Evolutionary conservation across 2,329 filamentous ascomycete species (phyloP).

Genomic region (Xylariales sp.): DNA sequence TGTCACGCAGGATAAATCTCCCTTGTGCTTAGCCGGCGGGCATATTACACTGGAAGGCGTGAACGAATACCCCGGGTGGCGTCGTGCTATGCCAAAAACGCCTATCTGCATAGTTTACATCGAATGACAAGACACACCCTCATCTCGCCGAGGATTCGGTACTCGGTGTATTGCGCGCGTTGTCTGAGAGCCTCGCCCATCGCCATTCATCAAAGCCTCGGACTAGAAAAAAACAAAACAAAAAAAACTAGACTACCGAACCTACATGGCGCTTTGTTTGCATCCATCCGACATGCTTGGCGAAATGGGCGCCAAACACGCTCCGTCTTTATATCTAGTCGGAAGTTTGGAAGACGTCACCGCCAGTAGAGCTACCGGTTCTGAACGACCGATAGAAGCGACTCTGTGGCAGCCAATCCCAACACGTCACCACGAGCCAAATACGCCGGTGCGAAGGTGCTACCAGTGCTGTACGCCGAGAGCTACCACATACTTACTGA

Average conservation of each 20-base stretch:
- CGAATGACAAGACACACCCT: slow-evolving; percentile 23
- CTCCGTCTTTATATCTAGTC: slow-evolving; percentile 7
- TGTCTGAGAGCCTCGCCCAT: slow-evolving; percentile 24
- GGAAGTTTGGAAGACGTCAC: not conserved
- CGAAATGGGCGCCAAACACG: slow-evolving; percentile 13
- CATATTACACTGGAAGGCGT: slow-evolving; percentile 13
- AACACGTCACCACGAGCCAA: slow-evolving; percentile 15
- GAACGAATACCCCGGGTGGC: slow-evolving; percentile 23
- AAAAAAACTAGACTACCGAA: slow-evolving; percentile 11
- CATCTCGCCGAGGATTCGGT: slow-evolving; percentile 19
- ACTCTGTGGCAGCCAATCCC: slow-evolving; percentile 37
- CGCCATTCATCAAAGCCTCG: slow-evolving; percentile 21
- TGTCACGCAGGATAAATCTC: slow-evolving; percentile 22
- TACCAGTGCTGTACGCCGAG: slow-evolving; percentile 9
- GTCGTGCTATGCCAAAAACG: slow-evolving; percentile 25
- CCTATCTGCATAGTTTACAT: slow-evolving; percentile 21
- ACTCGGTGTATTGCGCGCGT: slow-evolving; percentile 16
- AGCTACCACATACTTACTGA: not conserved
- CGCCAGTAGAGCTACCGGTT: slow-evolving; percentile 16
- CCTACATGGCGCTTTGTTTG: slow-evolving; percentile 25
- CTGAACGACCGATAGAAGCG: slow-evolving; percentile 32
- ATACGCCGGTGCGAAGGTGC: slow-evolving; percentile 23
- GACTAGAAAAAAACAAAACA: slow-evolving; percentile 7
- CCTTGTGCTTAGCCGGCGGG: slow-evolving; percentile 19
- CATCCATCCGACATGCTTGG: slow-evolving; percentile 19